Conservation (phyloP, 306 rosid species). For the Quercus suber region DNA sequence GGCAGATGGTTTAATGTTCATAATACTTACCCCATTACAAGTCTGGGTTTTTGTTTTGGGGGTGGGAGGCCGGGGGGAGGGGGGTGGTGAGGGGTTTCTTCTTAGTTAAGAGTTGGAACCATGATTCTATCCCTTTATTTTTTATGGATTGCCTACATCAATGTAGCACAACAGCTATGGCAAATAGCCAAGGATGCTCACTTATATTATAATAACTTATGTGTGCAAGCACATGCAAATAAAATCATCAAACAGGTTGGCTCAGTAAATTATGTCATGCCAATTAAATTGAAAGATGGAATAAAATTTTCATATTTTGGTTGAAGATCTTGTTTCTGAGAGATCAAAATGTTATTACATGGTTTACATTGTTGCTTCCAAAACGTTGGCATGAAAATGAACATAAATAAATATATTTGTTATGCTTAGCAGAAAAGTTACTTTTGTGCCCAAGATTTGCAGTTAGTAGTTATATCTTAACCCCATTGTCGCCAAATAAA, state of each 20-base stretch:
- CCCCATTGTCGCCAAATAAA: background rate
- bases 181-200: background rate
- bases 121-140: background rate
- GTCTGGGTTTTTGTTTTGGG: no score
- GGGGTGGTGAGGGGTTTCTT: no score
- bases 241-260: background rate
- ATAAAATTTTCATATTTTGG: background rate
- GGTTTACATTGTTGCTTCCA: background rate
- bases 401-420: background rate
- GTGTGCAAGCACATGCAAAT: background rate
- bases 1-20: background rate
- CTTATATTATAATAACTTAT: background rate
- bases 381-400: background rate
- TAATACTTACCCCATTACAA: background rate
- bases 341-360: background rate
- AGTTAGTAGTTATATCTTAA: background rate
- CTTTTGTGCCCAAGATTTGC: background rate
- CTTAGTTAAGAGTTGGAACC: background rate
- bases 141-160: background rate
- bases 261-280: background rate
- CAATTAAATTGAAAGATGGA: background rate
- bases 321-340: background rate
- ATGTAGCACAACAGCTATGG: background rate
- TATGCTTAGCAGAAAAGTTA: background rate
- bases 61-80: background rate